Evolutionary conservation across 805 yeast species (phyloP), one percentile per base, ranked within the genome.

Genomic region (Babjeviella inositovora): DNA sequence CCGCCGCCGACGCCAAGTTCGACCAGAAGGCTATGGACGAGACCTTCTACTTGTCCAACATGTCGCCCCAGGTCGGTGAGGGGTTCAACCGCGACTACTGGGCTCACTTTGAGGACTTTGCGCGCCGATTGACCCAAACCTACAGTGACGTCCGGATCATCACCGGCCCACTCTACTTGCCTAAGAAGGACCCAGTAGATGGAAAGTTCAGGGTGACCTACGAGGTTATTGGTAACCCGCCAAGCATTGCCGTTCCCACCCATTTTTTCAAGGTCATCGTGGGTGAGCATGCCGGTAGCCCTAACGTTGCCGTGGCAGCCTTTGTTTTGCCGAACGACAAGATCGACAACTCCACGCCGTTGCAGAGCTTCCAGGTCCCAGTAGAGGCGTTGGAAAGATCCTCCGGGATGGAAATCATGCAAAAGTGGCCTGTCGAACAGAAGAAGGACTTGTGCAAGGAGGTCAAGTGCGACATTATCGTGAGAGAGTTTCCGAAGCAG

Each of bases 11-110:
- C 45, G 96, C 97, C 13, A 84, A 81, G 43, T 90, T 70, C 50
- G 69, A 70, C 15, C 98, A 90, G 48, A 35, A 44, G 11, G 96
- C 96, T 11, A 87, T 90, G 97, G 75, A 90, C 47, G 93, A 87
- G 45, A 90, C 98, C 0, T 90, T 90, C 40, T 68, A 57, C 32
- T 53, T 90, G 36, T 74, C 93, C 5, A 90, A 90, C 47, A 87
- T 90, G 62, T 68, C 92, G 6, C 98, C 98, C 2, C 98, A 90
- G 46, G 94, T 90, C 4, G 98, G 98, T 4, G 93, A 76, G 5
- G 98, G 98, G 0, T 90, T 90, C 55, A 90, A 90, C 50, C 62
- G 98, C 37, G 97, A 90, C 44, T 57, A 90, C 45, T 90, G 98
- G 98, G 93, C 97, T 0, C 94, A 84, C 45, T 69, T 90, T 29